Percentiles rank a stretch among this genome's conserved stretches.
phyloP scores from a whole-genome alignment of 805 yeast genomes.

The Saccharomycopsis fodiens region DNA sequence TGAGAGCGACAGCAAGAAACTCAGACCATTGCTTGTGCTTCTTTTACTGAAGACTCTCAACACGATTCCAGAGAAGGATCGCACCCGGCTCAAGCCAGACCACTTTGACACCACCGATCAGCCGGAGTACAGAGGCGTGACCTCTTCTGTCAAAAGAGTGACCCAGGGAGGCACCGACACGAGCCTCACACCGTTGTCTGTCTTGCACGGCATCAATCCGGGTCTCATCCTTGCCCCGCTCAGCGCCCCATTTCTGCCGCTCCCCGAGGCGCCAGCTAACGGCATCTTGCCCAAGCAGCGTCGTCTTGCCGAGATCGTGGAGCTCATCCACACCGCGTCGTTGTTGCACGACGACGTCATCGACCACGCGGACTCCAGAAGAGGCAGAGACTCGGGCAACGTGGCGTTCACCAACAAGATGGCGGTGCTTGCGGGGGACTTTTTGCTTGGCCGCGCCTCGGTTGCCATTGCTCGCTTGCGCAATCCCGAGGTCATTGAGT shows the following conservation, averaged over 20 bases:
- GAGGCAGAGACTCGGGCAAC: conserved; percentile 89
- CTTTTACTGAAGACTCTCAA: conserved; percentile 75
- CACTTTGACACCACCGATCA: conserved; percentile 58
- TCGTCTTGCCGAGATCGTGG: conserved; percentile 93
- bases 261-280: conserved; percentile 48
- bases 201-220: conserved; percentile 90
- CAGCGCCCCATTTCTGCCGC: conserved; percentile 66
- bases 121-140: conserved; percentile 46
- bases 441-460: conserved; percentile 89
- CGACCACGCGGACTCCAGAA: conserved; percentile 77
- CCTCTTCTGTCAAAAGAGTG: conserved; percentile 44
- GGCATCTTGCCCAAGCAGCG: conserved; percentile 94
- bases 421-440: conserved; percentile 97
- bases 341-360: conserved; percentile 95
- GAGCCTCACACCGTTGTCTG: conserved; percentile 70
- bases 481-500: conserved; percentile 95
- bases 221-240: conserved; percentile 72
- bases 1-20: conserved; percentile 93
- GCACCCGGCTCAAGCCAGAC: conserved; percentile 60
- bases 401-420: conserved; percentile 91
- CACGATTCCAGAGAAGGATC: conserved; percentile 59
- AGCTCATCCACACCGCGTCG: conserved; percentile 97
- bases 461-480: conserved; percentile 89
- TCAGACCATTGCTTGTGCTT: conserved; percentile 84
- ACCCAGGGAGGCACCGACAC: conserved; percentile 37